Conservation (phyloP, 1,139 yeast genomes). For the Torulaspora pretoriensis region DNA sequence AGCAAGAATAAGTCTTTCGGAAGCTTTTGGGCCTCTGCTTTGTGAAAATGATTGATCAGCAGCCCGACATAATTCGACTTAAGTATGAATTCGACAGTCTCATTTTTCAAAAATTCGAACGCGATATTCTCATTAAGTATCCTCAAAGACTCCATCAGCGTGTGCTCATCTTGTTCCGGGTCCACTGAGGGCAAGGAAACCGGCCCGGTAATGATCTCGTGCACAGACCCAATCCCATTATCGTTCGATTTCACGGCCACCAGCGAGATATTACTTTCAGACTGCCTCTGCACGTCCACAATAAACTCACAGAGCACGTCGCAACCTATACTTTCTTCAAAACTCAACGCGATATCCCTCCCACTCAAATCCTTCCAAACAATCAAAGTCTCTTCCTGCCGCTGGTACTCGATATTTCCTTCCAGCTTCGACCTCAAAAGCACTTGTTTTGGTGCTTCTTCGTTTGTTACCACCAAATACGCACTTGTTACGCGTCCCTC, state of each 20-base stretch:
- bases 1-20: constrained; percentile 56
- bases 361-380: constrained; percentile 88
- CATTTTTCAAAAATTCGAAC: constrained; percentile 52
- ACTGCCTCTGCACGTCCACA: constrained; percentile 57
- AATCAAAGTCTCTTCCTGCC: constrained; percentile 90
- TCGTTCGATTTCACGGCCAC: constrained; percentile 62
- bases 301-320: constrained; percentile 77
- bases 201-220: constrained; percentile 77
- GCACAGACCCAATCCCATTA: constrained; percentile 44
- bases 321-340: constrained; percentile 92
- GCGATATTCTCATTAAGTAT: constrained; percentile 54
- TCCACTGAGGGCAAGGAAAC: constrained; percentile 56
- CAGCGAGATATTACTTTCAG: constrained; percentile 66
- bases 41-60: constrained; percentile 50
- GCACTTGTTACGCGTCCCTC: constrained; percentile 36
- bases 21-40: constrained; percentile 50
- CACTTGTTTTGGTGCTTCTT: constrained; percentile 54
- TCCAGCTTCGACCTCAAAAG: constrained; percentile 63
- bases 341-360: constrained; percentile 80
- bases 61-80: constrained; percentile 50
- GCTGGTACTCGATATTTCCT: constrained; percentile 78
- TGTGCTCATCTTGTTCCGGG: constrained; percentile 45
- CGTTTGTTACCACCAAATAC: constrained; percentile 69
- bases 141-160: constrained; percentile 49
- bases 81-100: constrained; percentile 49